Percentiles rank a stretch among this genome's conserved stretches.
phyloP scores from a whole-genome alignment of 352 stramenopile genomes.

The Phytopythium mirpurense region DNA sequence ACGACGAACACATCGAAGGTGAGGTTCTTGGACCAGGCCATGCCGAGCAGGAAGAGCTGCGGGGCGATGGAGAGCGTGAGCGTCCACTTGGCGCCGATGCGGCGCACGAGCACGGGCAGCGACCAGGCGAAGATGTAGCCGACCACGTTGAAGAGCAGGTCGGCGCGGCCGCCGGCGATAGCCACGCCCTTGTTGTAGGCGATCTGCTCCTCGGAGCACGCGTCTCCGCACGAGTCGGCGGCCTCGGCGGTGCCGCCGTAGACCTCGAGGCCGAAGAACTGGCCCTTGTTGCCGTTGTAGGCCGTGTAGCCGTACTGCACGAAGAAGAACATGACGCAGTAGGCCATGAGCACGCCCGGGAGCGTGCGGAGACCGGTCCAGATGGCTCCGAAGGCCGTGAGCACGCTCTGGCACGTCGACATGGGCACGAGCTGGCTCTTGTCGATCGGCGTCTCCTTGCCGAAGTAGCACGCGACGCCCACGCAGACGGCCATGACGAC shows the following conservation, averaged over 20 bases:
- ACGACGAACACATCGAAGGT: conserved; percentile 36
- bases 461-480: conserved; percentile 20
- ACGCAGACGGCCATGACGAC: conserved; percentile 39
- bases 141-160: conserved; percentile 40
- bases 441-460: conserved; percentile 33
- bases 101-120: conserved; percentile 35
- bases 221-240: conserved; percentile 25
- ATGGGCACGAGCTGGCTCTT: conserved; percentile 12
- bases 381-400: conserved; percentile 26
- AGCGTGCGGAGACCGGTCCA: conserved; percentile 32
- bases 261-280: conserved; percentile 54
- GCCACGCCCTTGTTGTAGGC: conserved; percentile 48
- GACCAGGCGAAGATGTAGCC: conserved; percentile 40
- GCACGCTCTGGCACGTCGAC: conserved; percentile 7
- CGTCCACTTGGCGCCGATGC: conserved; percentile 39
- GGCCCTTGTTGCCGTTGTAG: conserved; percentile 57
- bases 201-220: conserved; percentile 25
- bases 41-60: conserved; percentile 44
- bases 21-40: conserved; percentile 37
- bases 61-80: conserved; percentile 30
- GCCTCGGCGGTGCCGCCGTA: conserved; percentile 26
- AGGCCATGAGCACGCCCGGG: conserved; percentile 23
- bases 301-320: conserved; percentile 44
- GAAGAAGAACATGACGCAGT: conserved; percentile 34
- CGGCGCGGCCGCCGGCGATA: conserved; percentile 28